A percentile compares a stretch with the other conserved stretches of the same genome.
Conservation (phyloP, 257 asterid species). For the Ocimum tenuiflorum region DNA sequence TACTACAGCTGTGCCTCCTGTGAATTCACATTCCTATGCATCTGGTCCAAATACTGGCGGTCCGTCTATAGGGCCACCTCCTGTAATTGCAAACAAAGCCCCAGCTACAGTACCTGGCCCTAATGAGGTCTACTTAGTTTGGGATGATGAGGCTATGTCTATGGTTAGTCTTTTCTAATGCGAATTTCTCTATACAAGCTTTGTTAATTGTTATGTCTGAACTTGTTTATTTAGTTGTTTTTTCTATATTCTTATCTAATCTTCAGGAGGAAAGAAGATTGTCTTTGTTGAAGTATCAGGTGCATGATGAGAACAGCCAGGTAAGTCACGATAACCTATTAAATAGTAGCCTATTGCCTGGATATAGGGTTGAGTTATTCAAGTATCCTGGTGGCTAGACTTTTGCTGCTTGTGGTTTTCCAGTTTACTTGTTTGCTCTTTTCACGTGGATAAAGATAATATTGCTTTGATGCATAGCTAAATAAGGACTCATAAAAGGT, state of each 20-base stretch:
- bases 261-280: conserved; percentile 95
- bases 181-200: not conserved
- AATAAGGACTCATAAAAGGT: conserved; percentile 11
- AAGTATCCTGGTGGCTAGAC: conserved; percentile 48
- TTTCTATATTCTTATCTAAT: conserved; percentile 6
- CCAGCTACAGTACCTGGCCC: conserved; percentile 71
- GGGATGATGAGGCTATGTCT: conserved; percentile 99
- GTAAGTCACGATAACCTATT: conserved; percentile 64
- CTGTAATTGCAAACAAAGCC: conserved; percentile 86
- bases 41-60: conserved; percentile 94
- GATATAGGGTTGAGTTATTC: conserved; percentile 44
- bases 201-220: not conserved
- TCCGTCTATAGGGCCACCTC: conserved; percentile 97
- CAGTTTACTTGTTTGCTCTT: conserved; percentile 39
- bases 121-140: conserved; percentile 88
- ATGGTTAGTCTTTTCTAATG: conserved; percentile 52
- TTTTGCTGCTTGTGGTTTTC: conserved; percentile 33
- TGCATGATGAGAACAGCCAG: conserved; percentile 99
- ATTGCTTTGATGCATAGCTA: conserved; percentile 17
- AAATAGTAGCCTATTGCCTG: conserved; percentile 23
- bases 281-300: conserved; percentile 95
- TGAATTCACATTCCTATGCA: conserved; percentile 87
- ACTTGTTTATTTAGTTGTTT: conserved; percentile 1
- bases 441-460: conserved; percentile 23
- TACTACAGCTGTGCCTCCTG: conserved; percentile 31